A percentile compares a stretch with the other conserved stretches of the same genome.
Conservation (phyloP, 2,329 filamentous ascomycete genomes). For the Metarhizium anisopliae region DNA sequence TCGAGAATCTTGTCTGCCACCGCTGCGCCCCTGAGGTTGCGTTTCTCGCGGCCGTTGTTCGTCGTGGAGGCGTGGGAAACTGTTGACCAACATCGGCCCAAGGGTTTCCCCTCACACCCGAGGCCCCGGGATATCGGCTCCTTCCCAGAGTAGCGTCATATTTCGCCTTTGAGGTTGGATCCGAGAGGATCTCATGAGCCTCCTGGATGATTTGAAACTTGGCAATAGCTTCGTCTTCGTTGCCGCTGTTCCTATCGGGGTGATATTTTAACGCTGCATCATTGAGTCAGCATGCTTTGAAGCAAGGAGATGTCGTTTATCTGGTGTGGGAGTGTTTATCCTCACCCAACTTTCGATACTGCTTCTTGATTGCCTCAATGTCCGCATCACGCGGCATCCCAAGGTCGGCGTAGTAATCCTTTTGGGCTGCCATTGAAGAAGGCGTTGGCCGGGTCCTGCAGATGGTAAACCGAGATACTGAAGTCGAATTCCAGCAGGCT, state of each 20-base stretch:
- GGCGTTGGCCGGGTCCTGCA: not conserved
- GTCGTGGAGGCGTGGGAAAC: slow-evolving; percentile 41
- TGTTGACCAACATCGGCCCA: slow-evolving; percentile 41
- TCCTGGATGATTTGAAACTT: slow-evolving; percentile 83
- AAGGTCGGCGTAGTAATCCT: slow-evolving; percentile 81
- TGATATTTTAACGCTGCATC: slow-evolving; percentile 69
- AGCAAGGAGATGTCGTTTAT: not conserved
- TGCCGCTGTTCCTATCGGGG: slow-evolving; percentile 80
- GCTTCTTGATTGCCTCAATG: slow-evolving; percentile 70
- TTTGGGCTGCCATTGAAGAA: slow-evolving; percentile 32
- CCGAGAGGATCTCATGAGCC: slow-evolving; percentile 65
- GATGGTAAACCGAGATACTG: not conserved
- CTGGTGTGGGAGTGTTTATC: not conserved
- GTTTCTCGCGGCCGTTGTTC: slow-evolving; percentile 21
- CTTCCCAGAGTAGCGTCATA: slow-evolving; percentile 41
- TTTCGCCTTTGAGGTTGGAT: slow-evolving; percentile 39
- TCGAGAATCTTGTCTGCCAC: slow-evolving; percentile 33
- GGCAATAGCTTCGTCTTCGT: slow-evolving; percentile 67
- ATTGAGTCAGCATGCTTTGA: slow-evolving; percentile 14
- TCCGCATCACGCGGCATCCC: slow-evolving; percentile 61
- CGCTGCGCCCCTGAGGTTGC: slow-evolving; percentile 32
- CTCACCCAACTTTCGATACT: slow-evolving; percentile 73
- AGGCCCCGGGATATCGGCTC: slow-evolving; percentile 35
- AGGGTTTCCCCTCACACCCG: slow-evolving; percentile 49
- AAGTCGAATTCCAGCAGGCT: slow-evolving; percentile 1